Evolutionary conservation across 208 protist species (phyloP).

Genomic region (Leptomonas seymouri): DNA sequence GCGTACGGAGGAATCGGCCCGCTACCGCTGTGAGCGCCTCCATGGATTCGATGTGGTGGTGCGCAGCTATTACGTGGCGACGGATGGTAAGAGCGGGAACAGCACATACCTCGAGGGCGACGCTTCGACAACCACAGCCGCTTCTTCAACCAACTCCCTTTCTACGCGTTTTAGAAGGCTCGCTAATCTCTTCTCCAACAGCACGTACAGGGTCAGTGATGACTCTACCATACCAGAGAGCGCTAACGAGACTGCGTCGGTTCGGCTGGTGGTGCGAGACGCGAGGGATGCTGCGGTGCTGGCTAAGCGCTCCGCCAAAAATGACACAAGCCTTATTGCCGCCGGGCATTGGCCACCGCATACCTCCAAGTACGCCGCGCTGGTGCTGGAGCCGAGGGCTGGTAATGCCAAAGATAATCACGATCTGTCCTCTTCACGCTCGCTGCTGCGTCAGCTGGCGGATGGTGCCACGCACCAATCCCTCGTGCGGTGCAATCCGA

Average conservation of each 20-base stretch:
- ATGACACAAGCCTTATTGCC: constrained; percentile 2
- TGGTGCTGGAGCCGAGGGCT: constrained; percentile 66
- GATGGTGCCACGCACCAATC: constrained; percentile 83
- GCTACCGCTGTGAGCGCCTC: constrained; percentile 66
- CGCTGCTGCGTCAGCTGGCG: constrained; percentile 44
- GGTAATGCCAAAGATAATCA: neutral
- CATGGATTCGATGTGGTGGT: constrained; percentile 82
- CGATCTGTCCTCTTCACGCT: constrained; percentile 6
- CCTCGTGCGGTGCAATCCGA: constrained; percentile 73
- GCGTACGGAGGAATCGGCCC: constrained; percentile 56
- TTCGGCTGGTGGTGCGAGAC: constrained; percentile 27
- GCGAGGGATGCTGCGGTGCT: constrained; percentile 6
- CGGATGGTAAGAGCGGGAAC: neutral
- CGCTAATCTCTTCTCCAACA: constrained; percentile 39
- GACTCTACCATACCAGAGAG: neutral
- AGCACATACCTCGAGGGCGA: neutral
- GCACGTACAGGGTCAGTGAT: constrained; percentile 19
- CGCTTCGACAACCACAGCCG: neutral
- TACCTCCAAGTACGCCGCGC: constrained; percentile 69
- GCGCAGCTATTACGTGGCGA: constrained; percentile 67
- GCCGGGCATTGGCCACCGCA: constrained; percentile 58
- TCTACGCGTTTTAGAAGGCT: constrained; percentile 4
- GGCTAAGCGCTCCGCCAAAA: neutral
- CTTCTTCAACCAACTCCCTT: neutral
- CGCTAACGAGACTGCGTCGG: neutral